A percentile compares a stretch with the other conserved stretches of the same genome.
These are phyloP conservation scores for Mrakia gelida DNA, from an alignment of 768 basidiomycete species.

Conservation along the genomic window DNA sequence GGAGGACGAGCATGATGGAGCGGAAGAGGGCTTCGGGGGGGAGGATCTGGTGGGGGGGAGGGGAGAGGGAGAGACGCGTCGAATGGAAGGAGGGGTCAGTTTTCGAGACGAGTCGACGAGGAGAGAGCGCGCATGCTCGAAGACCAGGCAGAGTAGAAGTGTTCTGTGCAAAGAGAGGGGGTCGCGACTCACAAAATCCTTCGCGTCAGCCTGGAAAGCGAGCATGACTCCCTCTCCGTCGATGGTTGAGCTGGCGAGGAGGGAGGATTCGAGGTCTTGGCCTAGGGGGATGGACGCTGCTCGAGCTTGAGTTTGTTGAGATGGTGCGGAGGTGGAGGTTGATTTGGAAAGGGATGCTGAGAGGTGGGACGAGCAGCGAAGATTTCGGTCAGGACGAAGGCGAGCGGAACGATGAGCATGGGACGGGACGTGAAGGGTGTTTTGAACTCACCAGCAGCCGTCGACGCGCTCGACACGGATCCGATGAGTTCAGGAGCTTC, in stretches of 20 bases:
- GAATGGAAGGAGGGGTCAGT: conserved; percentile 26
- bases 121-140: neutral
- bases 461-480: conserved; percentile 43
- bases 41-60: conserved; percentile 57
- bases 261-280: conserved; percentile 6
- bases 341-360: neutral
- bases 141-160: neutral
- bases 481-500: conserved; percentile 70
- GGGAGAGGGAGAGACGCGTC: conserved; percentile 14
- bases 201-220: conserved; percentile 85
- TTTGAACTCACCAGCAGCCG: neutral
- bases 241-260: conserved; percentile 46
- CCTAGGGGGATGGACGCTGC: neutral
- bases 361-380: neutral
- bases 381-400: neutral
- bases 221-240: conserved; percentile 76
- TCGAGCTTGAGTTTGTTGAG: neutral
- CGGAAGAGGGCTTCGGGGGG: conserved; percentile 77
- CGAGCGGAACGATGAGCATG: neutral
- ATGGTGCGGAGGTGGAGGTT: neutral
- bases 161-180: neutral
- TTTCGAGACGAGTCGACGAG: neutral
- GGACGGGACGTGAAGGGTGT: neutral
- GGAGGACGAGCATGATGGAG: conserved; percentile 78
- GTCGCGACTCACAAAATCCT: conserved; percentile 61